These are phyloP conservation scores for Tilletiopsis washingtonensis DNA, from an alignment of 1,284 basidiomycete species.

Conservation along the genomic window DNA sequence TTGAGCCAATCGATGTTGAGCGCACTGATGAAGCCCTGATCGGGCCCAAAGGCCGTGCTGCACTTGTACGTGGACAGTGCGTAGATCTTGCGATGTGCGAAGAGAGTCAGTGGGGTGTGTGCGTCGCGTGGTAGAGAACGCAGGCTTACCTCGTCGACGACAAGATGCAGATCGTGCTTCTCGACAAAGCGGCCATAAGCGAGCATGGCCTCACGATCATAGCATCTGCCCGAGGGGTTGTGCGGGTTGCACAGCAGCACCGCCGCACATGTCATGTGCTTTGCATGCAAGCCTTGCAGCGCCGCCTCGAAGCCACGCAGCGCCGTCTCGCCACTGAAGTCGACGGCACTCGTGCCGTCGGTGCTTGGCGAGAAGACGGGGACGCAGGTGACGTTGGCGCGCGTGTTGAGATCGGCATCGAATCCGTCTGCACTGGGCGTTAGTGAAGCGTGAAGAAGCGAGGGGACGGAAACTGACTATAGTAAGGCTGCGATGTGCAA, in stretches of 20 bases:
- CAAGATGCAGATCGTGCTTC: constrained; percentile 8
- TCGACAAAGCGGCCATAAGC: constrained; percentile 11
- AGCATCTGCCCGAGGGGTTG: constrained; percentile 14
- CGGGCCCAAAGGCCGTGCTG: background rate
- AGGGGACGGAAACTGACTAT: too few relatives aligned
- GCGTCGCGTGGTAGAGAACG: background rate
- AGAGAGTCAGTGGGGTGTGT: background rate
- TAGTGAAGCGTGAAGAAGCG: too few relatives aligned
- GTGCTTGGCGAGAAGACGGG: constrained; percentile 2
- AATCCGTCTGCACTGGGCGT: too few relatives aligned
- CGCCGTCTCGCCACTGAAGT: constrained; percentile 5
- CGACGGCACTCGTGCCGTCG: constrained; percentile 1
- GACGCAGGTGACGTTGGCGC: constrained; percentile 7
- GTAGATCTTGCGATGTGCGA: constrained; percentile 11
- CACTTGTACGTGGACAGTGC: constrained; percentile 9
- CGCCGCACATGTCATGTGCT: constrained; percentile 1
- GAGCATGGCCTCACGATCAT: constrained; percentile 6
- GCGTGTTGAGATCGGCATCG: constrained; percentile 11
- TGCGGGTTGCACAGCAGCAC: constrained; percentile 12
- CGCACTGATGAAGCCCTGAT: constrained; percentile 8
- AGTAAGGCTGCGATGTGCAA: constrained; percentile 8
- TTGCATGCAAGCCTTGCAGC: background rate
- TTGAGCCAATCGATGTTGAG: constrained; percentile 12
- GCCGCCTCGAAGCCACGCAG: constrained; percentile 11
- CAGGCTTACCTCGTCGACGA: constrained; percentile 11